phyloP scores from a whole-genome alignment of 257 asterid genomes.

The Solanum paucissectum region DNA sequence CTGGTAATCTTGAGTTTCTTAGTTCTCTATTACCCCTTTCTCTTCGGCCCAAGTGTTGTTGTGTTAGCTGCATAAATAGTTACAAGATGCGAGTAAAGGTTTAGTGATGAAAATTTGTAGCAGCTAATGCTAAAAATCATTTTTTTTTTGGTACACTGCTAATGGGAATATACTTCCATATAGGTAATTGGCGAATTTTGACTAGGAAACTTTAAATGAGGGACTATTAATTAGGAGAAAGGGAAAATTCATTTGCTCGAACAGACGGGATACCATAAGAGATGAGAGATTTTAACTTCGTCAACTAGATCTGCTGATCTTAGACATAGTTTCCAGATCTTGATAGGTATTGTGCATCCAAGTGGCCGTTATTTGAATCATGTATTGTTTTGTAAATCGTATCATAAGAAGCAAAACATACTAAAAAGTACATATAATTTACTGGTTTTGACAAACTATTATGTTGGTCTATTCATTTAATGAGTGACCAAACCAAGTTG shows the following conservation, averaged over 20 bases:
- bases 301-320: background rate
- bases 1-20: background rate
- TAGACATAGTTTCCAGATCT: background rate
- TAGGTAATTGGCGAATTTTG: background rate
- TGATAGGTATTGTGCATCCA: background rate
- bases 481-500: background rate
- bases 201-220: background rate
- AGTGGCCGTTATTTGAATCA: background rate
- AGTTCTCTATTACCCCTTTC: background rate
- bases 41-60: background rate
- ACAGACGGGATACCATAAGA: background rate
- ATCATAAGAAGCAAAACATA: background rate
- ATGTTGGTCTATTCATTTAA: background rate
- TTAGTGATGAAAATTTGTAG: background rate
- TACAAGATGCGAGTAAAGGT: background rate
- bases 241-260: background rate
- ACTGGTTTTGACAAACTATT: background rate
- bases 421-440: background rate
- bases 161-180: background rate
- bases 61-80: background rate
- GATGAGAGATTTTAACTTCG: background rate
- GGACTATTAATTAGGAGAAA: background rate
- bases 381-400: background rate
- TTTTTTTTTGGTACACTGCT: background rate
- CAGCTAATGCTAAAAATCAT: background rate